These are phyloP conservation scores for Nicotiana noctiflora DNA, from an alignment of 257 asterid species.

Conservation along the genomic window DNA sequence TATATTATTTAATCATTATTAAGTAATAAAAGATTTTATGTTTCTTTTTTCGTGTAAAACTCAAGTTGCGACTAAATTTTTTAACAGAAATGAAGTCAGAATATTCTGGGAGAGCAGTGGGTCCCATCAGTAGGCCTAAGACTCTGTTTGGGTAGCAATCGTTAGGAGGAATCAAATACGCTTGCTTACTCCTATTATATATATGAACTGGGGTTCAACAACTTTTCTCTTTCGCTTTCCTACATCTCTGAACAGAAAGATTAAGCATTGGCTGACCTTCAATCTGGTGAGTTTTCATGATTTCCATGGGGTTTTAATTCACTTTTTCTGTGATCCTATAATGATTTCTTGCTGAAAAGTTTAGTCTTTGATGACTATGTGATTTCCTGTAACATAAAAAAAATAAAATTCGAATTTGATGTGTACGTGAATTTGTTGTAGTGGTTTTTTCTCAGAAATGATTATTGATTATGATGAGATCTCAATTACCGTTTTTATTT, in stretches of 20 bases:
- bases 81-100: neutral
- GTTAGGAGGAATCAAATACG: neutral
- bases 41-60: too few species aligned
- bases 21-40: too few species aligned
- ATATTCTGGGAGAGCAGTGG: neutral
- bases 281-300: slow-evolving; percentile 5
- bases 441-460: neutral
- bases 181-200: neutral
- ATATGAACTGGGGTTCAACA: neutral
- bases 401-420: neutral
- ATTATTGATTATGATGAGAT: slow-evolving; percentile 4
- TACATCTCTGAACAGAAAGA: neutral
- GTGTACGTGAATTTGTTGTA: neutral
- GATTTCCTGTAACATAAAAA: neutral
- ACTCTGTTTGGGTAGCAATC: neutral
- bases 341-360: neutral
- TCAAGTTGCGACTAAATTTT: too few species aligned
- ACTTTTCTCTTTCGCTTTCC: neutral
- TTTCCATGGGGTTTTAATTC: neutral
- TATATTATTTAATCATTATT: too few species aligned
- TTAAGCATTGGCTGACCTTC: neutral
- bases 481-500: neutral
- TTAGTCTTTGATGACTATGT: neutral
- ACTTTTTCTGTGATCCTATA: neutral
- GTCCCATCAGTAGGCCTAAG: neutral